These are phyloP conservation scores for Picocystis salinarum DNA, from an alignment of 139 green algal genomes.

Conservation along the genomic window DNA sequence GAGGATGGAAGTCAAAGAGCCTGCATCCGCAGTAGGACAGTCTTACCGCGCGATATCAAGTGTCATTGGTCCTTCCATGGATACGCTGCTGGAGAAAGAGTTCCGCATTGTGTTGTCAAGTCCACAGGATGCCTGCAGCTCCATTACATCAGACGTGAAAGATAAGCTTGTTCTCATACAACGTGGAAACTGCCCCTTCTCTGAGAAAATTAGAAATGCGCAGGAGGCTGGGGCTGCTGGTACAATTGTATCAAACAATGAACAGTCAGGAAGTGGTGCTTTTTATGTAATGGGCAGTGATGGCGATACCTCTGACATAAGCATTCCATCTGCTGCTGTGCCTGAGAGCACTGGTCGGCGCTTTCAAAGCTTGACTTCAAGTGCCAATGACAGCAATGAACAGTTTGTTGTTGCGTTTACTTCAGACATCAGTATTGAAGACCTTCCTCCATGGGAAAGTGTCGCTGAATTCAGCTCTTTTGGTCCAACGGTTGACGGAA, in stretches of 20 bases:
- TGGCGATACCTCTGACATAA: no score
- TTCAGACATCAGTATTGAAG: no score
- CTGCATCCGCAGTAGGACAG: no score
- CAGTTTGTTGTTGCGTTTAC: no score
- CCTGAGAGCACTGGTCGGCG: no score
- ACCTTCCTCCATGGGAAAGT: slow-evolving; percentile 26
- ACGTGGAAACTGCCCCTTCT: slow-evolving; percentile 44
- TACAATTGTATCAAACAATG: slow-evolving; percentile 49
- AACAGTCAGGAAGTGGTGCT: no score
- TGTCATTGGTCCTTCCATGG: background rate
- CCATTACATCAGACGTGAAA: slow-evolving; percentile 4
- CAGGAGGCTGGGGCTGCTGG: slow-evolving; percentile 35
- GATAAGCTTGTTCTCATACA: slow-evolving; percentile 34
- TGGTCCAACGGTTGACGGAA: slow-evolving; percentile 50
- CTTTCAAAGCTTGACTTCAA: no score
- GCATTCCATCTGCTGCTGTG: slow-evolving; percentile 2
- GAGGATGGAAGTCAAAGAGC: no score
- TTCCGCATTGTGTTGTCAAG: slow-evolving; percentile 3
- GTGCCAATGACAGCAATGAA: no score
- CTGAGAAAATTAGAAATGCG: slow-evolving; percentile 33
- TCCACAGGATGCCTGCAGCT: slow-evolving; percentile 3
- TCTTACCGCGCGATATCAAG: background rate
- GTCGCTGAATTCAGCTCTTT: slow-evolving; percentile 35
- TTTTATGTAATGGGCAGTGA: no score
- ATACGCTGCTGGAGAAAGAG: background rate